phyloP scores from a whole-genome alignment of 2,329 filamentous ascomycete genomes.

The Teratosphaeria nubilosa region DNA sequence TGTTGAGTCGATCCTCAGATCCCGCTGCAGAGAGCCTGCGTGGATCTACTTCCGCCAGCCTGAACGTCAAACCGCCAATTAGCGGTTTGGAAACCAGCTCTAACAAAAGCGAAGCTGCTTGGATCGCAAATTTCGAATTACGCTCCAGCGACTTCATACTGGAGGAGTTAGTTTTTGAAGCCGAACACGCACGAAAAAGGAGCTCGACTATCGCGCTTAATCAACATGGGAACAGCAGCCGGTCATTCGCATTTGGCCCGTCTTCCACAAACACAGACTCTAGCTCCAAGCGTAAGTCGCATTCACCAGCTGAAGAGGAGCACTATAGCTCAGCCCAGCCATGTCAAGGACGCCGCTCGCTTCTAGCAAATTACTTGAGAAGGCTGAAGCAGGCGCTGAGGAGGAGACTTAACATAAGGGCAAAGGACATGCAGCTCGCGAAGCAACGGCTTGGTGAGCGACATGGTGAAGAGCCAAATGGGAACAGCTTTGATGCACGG shows the following conservation, averaged over 20 bases:
- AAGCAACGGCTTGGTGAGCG: constrained; percentile 17
- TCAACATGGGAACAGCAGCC: neutral
- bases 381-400: neutral
- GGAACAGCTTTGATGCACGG: neutral
- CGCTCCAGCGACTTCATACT: neutral
- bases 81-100: neutral
- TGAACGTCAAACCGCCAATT: neutral
- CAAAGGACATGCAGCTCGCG: neutral
- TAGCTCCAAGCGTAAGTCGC: neutral
- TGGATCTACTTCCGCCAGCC: neutral
- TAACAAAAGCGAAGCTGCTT: neutral
- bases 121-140: neutral
- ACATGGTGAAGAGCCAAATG: constrained; percentile 15
- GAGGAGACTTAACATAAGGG: neutral
- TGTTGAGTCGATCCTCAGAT: neutral
- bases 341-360: neutral
- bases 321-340: neutral
- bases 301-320: neutral
- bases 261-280: neutral
- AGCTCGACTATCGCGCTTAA: neutral
- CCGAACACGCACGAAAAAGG: neutral
- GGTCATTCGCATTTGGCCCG: neutral
- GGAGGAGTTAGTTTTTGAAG: neutral
- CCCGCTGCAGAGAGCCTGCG: neutral
- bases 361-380: too few relatives aligned